Evolutionary conservation across 345 rosid genomes (phyloP).

Genomic region (Populus davidiana): DNA sequence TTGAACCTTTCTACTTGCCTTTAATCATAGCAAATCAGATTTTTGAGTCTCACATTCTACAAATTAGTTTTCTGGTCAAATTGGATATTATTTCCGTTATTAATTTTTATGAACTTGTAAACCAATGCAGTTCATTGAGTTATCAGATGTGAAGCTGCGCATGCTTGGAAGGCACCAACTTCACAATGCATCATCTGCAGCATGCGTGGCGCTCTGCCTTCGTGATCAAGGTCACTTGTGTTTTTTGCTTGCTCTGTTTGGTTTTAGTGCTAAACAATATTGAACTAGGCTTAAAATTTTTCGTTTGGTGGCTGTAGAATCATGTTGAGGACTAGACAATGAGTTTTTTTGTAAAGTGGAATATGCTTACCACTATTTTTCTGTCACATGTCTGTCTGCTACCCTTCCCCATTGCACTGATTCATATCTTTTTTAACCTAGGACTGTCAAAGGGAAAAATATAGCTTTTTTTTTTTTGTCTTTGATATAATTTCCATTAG

Average conservation of each 20-base stretch:
- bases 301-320: background rate
- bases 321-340: background rate
- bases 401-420: too few species aligned
- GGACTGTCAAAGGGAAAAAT: too few species aligned
- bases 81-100: background rate
- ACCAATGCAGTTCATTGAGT: slow-evolving; percentile 50
- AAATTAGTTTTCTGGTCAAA: background rate
- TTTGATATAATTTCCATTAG: too few species aligned
- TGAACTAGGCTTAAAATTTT: background rate
- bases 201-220: slow-evolving; percentile 68
- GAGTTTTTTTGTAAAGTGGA: background rate
- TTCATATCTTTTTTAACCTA: too few species aligned
- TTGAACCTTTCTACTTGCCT: background rate
- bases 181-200: slow-evolving; percentile 79
- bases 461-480: too few species aligned
- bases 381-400: background rate
- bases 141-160: slow-evolving; percentile 53
- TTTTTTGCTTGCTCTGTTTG: slow-evolving; percentile 9
- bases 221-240: slow-evolving; percentile 51
- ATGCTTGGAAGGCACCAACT: slow-evolving; percentile 93
- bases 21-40: background rate
- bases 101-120: background rate
- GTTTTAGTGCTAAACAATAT: background rate
- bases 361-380: background rate
- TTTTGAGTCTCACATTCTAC: too few species aligned